Base-by-base conservation (phyloP, 768 basidiomycete species). In the Pleurotus giganteus region DNA sequence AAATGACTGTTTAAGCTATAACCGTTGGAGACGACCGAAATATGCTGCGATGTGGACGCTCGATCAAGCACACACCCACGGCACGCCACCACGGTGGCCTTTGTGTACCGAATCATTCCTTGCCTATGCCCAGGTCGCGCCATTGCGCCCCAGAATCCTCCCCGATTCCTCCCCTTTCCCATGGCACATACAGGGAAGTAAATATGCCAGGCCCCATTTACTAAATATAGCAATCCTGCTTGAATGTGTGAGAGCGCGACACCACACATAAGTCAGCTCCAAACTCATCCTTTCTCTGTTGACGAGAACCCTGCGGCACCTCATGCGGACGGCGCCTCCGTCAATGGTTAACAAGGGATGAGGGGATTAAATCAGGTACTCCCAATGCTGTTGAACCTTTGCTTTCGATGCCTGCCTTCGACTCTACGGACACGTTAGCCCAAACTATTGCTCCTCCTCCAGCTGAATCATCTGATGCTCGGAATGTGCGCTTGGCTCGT, bases 161-260 rank as follows among this genome's bases (percentile, higher is more conserved):
- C 26, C 15, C 46, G n/a, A n/a, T n/a, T 34, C 32, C 7, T 7
- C 46, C 26, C 15, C 46, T 9, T 37, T 51, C 31, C 47, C 47
- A 50, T 36, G 47, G 19, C 23, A 50, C 49, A 36, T 37, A 37
- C 49, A 51, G 49, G 49, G 49, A 51, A 51, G 49, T 34, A 26
- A 37, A 17, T 32, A 17, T 23, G 39, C 34, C 21, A 27, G 5
- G 27, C 27, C 11, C 44, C 44, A 19, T 12, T 26, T 45, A 23
- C 44, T 27, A 45, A 24, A 8, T 45, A 45, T 45, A 28, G 44
- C 26, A 45, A 45, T 27, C 19, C n/a, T 13, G 29, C n/a, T 12
- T 51, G 15, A n/a, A 37, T 19, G 32, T 34, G 49, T 34, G 34
- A 21, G 37, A 9, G 34, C 12, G n/a, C 23, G 19, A 17, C 17